A percentile compares a stretch with the other conserved stretches of the same genome.
Conservation (phyloP, 164 flowering plant genomes). For the Berberis vulgaris region DNA sequence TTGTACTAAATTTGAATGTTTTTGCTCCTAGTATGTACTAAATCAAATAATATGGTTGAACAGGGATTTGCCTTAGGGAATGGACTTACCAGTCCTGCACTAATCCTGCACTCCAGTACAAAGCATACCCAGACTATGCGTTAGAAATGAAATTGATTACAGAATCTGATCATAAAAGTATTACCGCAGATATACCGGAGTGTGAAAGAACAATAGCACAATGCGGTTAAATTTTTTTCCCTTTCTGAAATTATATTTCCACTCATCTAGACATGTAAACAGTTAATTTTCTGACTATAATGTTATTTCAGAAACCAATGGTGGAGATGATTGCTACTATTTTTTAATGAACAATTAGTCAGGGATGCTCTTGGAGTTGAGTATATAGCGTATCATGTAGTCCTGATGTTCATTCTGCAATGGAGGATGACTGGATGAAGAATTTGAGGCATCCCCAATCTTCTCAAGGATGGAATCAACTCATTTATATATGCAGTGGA, state of each 20-base stretch:
- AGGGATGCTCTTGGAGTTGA: slow-evolving; percentile 67
- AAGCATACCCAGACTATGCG: slow-evolving; percentile 73
- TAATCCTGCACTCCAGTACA: slow-evolving; percentile 61
- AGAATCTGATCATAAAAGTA: slow-evolving; percentile 36
- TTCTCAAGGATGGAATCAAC: slow-evolving; percentile 66
- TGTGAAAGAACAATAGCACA: slow-evolving; percentile 40
- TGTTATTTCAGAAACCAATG: slow-evolving; percentile 30
- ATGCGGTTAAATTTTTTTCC: slow-evolving; percentile 36
- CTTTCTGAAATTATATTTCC: not conserved
- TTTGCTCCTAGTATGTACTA: not conserved
- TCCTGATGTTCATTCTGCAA: slow-evolving; percentile 39
- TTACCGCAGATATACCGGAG: slow-evolving; percentile 30
- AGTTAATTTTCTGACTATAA: too few species aligned
- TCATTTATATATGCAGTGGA: slow-evolving; percentile 75
- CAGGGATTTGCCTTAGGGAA: slow-evolving; percentile 92
- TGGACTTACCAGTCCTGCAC: slow-evolving; percentile 72
- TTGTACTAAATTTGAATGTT: not conserved
- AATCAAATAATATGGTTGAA: slow-evolving; percentile 8
- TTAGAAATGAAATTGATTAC: slow-evolving; percentile 39
- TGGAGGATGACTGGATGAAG: slow-evolving; percentile 76
- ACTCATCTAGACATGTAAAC: not conserved
- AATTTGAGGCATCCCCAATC: slow-evolving; percentile 69
- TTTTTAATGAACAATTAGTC: slow-evolving; percentile 29
- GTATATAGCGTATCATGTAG: slow-evolving; percentile 66
- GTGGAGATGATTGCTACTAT: slow-evolving; percentile 28